Conservation (phyloP, 2,329 filamentous ascomycete species). For the Colletotrichum spinosum region DNA sequence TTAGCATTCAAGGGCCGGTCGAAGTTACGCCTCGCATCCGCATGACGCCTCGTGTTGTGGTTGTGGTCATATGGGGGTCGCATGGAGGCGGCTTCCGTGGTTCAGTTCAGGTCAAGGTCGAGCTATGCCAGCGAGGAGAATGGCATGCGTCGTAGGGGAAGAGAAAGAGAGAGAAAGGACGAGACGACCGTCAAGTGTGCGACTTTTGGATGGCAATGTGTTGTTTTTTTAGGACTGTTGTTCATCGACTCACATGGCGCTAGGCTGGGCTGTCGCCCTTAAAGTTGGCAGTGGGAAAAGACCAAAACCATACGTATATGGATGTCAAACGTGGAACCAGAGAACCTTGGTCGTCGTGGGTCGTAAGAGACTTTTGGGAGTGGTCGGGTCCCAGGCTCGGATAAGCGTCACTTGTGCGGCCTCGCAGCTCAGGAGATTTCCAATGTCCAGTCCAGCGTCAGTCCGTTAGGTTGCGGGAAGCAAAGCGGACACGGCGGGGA, state of each 20-base stretch:
- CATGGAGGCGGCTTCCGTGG: slow-evolving; percentile 22
- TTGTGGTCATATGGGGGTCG: slow-evolving; percentile 28
- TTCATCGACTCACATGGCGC: slow-evolving; percentile 38
- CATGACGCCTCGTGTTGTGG: slow-evolving; percentile 18
- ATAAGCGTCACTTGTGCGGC: slow-evolving; percentile 28
- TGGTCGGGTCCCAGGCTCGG: slow-evolving; percentile 36
- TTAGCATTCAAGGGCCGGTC: slow-evolving; percentile 31
- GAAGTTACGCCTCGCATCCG: slow-evolving; percentile 31
- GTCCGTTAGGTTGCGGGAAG: slow-evolving; percentile 12
- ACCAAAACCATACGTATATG: slow-evolving; percentile 38
- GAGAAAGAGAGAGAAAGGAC: neutral
- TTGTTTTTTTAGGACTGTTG: slow-evolving; percentile 17
- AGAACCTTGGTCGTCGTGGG: slow-evolving; percentile 35
- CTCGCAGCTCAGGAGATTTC: slow-evolving; percentile 31
- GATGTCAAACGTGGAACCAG: slow-evolving; percentile 37
- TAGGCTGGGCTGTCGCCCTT: slow-evolving; percentile 38
- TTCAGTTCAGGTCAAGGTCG: neutral
- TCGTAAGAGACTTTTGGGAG: slow-evolving; percentile 36
- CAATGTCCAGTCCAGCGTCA: neutral
- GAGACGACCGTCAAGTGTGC: too few species aligned
- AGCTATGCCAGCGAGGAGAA: slow-evolving; percentile 7
- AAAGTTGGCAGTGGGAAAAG: slow-evolving; percentile 33
- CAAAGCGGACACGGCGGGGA: slow-evolving; percentile 35
- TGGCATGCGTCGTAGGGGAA: slow-evolving; percentile 20
- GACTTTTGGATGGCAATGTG: neutral